Conservation (phyloP, 2,329 filamentous ascomycete genomes). For the Dendrostoma leiphaemia region DNA sequence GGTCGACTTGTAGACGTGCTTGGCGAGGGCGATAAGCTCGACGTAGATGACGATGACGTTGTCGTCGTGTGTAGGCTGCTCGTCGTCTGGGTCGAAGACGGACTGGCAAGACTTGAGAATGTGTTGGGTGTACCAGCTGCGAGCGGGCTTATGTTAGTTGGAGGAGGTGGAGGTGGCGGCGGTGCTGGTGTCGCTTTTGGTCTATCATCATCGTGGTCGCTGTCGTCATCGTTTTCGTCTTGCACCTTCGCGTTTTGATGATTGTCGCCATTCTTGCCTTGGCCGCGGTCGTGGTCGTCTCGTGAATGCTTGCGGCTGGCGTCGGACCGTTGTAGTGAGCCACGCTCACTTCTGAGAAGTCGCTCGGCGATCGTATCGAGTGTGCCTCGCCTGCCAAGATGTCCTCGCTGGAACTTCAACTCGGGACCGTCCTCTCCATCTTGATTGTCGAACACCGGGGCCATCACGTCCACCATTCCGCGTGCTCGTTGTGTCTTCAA, state of each 20-base stretch:
- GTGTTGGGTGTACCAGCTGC: too few relatives aligned
- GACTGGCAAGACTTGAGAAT: too few relatives aligned
- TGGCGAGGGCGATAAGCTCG: conserved; percentile 13
- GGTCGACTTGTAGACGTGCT: neutral
- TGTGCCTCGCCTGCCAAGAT: conserved; percentile 1
- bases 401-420: neutral
- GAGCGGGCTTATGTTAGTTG: too few relatives aligned
- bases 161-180: too few relatives aligned
- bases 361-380: neutral
- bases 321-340: neutral
- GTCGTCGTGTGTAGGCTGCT: neutral
- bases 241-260: too few relatives aligned
- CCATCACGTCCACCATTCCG: conserved; percentile 16
- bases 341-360: neutral
- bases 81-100: too few relatives aligned
- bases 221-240: conserved; percentile 11
- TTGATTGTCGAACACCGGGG: conserved; percentile 11
- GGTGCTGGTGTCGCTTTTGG: too few relatives aligned
- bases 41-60: neutral
- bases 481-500: conserved; percentile 11
- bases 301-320: neutral
- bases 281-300: conserved; percentile 10
- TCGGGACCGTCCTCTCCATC: neutral
- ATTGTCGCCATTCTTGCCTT: neutral
- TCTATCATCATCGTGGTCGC: conserved; percentile 1